Base-by-base conservation (phyloP, 106 monocot genomes). In the Hemerocallis citrina region DNA sequence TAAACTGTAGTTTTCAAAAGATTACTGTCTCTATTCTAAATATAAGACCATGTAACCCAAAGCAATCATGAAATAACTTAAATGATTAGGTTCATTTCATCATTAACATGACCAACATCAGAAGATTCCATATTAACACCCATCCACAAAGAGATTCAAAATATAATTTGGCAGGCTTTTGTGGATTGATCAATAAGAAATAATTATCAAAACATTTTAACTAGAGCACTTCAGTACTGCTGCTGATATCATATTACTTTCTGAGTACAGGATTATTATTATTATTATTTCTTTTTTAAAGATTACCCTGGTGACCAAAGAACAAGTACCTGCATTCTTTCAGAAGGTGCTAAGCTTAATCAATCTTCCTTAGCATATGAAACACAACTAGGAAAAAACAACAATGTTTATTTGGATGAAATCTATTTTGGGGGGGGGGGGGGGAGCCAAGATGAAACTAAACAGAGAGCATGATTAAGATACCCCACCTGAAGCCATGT, bases 401-500 rank as follows among this genome's bases (percentile, higher is more conserved):
- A 32, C 28, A 50, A 65, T 19, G 34, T 27, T 32, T 32, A 28
- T 4, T 12, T 16, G 23, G 49, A 21, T 8, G 23, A 23, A 21
- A 24, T 49, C 23, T 7, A 49, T n/a, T n/a, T n/a, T n/a, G n/a
- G n/a, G n/a, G n/a, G n/a, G n/a, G n/a, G n/a, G n/a, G n/a, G n/a
- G n/a, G n/a, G n/a, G n/a, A n/a, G n/a, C n/a, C n/a, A n/a, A n/a
- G n/a, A n/a, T n/a, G n/a, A n/a, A n/a, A n/a, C n/a, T n/a, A n/a
- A n/a, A n/a, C n/a, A 35, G 13, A 59, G 14, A 59, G 59, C 37
- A 40, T 17, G 17, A 59, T 34, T n/a, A 17, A 44, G 10, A 58
- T 50, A 27, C 45, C 64, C 27, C 37, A 82, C 86, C 86, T 82
- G 71, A 75, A 64, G 25, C 67, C 67, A 64, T 71, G 77, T 11